Evolutionary conservation across 2,329 filamentous ascomycete genomes (phyloP).

Genomic region (Onygenales sp.): DNA sequence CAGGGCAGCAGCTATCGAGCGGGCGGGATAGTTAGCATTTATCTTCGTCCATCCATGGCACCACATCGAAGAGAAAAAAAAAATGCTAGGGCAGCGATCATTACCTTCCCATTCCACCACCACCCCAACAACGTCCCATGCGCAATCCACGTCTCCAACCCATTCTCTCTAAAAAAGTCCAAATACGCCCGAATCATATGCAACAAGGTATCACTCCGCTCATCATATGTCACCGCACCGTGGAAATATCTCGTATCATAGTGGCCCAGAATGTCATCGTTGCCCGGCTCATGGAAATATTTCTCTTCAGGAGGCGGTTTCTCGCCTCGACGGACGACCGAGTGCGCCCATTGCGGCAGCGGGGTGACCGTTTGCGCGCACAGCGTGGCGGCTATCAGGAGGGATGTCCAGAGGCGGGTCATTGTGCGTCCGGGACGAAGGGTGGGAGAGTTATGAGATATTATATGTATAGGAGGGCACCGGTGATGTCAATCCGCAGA

Average conservation of each 20-base stretch:
- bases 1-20: conserved; percentile 57
- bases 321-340: neutral
- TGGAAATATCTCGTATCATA: conserved; percentile 66
- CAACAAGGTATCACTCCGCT: conserved; percentile 55
- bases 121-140: conserved; percentile 77
- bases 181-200: conserved; percentile 69
- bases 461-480: too few relatives aligned
- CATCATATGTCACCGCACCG: conserved; percentile 53
- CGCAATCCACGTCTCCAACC: conserved; percentile 75
- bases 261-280: conserved; percentile 53
- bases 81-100: conserved; percentile 8
- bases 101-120: conserved; percentile 71
- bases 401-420: neutral
- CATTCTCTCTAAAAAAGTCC: conserved; percentile 51
- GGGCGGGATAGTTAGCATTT: neutral
- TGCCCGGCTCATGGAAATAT: conserved; percentile 59
- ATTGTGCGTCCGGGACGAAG: neutral
- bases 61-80: neutral
- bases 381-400: neutral
- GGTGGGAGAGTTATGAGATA: too few relatives aligned
- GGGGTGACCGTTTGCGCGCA: neutral
- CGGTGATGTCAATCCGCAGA: too few relatives aligned
- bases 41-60: neutral
- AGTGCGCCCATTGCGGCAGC: neutral
- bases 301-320: conserved; percentile 33